Evolutionary conservation across 2,329 filamentous ascomycete species (phyloP), one percentile per base, ranked within the genome.

Genomic region (Fusarium decemcellulare): DNA sequence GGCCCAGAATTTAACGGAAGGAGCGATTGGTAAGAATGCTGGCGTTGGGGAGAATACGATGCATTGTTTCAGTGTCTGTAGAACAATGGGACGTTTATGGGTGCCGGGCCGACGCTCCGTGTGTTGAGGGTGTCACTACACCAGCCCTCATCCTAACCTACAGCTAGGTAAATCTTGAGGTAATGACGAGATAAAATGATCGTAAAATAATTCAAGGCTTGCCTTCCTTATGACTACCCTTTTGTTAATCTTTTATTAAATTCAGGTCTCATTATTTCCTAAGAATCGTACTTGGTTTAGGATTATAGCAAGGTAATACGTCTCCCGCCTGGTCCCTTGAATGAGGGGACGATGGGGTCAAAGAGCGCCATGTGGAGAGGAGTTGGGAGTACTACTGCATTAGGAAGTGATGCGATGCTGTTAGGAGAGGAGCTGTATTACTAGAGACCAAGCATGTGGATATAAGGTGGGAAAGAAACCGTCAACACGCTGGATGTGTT

Each of bases 1-100:
- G 39, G 51, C 16, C 14, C 18, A 30, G 32, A 23, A 23, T 23
- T 23, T 12, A 36, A 14, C 12, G 8, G 15, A 15, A 29, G 11
- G 42, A 11, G 23, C 55, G 51, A 60, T 66, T 66, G 40, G 63
- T 40, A 52, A 39, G 27, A 40, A 10, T 18, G 29, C 11, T 29
- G 46, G 29, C 16, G 30, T 40, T 16, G 27, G 29, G 15, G 34
- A 14, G 51, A 46, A 54, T 32, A 54, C 16, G 18, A 14, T 52
- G 30, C 40, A 34, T 46, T 36, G 8, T 30, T 23, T 23, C 23
- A 23, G 23, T 23, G 23, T 23, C 23, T 23, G 23, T 23, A 39
- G 15, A 18, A 10, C 2, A 12, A 29, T 23, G 23, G 36, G 11
- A 7, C 15, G 34, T 30, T n/a, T 52, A n/a, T 39, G 51, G 51